These are phyloP conservation scores for Serendipita sp. DNA, from an alignment of 768 basidiomycete genomes.

Conservation along the genomic window DNA sequence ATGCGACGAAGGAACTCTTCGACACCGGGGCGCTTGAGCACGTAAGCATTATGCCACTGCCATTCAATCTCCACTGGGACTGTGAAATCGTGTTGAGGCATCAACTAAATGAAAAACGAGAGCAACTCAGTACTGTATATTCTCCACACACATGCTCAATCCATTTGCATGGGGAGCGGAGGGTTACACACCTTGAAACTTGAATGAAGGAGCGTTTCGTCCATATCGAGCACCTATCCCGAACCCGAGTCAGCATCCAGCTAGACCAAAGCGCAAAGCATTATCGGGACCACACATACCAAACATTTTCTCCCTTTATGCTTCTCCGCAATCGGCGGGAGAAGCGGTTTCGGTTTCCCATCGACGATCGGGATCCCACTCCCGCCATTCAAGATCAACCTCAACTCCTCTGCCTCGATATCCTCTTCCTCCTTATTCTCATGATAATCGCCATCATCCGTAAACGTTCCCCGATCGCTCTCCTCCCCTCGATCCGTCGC, in stretches of 20 bases:
- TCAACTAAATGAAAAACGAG: not conserved
- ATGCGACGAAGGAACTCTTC: conserved; percentile 94
- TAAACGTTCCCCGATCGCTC: conserved; percentile 49
- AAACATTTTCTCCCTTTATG: conserved; percentile 87
- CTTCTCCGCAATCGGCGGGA: conserved; percentile 67
- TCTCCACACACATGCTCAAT: no score
- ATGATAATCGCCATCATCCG: conserved; percentile 52
- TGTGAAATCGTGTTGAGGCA: conserved; percentile 52
- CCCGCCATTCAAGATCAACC: conserved; percentile 78
- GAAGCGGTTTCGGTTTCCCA: conserved; percentile 69
- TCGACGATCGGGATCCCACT: conserved; percentile 96
- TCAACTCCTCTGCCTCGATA: conserved; percentile 77
- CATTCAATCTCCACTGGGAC: conserved; percentile 99
- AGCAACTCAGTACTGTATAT: not conserved
- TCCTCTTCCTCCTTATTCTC: conserved; percentile 18
- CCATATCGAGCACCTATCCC: conserved; percentile 56
- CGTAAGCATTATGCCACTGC: conserved; percentile 97
- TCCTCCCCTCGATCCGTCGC: conserved; percentile 31
- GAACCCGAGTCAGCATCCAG: not conserved
- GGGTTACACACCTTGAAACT: conserved; percentile 73
- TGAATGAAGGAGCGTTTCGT: conserved; percentile 93
- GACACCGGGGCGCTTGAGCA: conserved; percentile 96
- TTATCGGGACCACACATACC: conserved; percentile 26
- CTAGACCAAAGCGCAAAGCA: not conserved
- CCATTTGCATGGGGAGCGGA: not conserved